Conservation (phyloP, 2,329 filamentous ascomycete genomes). For the Fusarium fracticaudum region DNA sequence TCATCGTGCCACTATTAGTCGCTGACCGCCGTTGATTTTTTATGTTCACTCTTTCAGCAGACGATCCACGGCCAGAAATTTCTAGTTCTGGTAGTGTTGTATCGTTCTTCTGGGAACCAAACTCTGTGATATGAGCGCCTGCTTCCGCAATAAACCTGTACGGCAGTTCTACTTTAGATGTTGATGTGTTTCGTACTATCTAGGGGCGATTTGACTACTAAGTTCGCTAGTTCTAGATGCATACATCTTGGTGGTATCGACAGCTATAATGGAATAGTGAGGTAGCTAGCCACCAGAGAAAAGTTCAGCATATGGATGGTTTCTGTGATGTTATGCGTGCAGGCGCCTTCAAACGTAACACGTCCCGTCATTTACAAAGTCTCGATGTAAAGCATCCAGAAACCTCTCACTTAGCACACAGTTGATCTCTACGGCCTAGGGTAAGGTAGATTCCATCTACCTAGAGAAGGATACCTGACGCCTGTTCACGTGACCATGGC, state of each 20-base stretch:
- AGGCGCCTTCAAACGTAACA: not conserved
- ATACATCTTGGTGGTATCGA: not conserved
- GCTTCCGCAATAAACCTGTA: not conserved
- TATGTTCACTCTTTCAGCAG: not conserved
- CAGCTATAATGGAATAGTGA: not conserved
- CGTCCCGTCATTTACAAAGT: not conserved
- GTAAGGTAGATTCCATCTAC: not conserved
- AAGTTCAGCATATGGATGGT: not conserved
- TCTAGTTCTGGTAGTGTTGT: not conserved
- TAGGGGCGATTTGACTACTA: not conserved
- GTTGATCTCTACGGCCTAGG: not conserved
- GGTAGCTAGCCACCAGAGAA: not conserved
- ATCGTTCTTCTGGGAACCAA: not conserved
- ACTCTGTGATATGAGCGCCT: not conserved
- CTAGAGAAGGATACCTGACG: not conserved
- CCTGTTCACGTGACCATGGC: slow-evolving; percentile 44
- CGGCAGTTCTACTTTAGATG: not conserved
- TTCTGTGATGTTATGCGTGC: not conserved
- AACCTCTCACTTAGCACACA: not conserved
- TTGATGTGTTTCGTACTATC: not conserved
- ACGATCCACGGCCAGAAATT: not conserved
- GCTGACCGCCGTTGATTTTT: not conserved
- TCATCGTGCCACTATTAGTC: not conserved
- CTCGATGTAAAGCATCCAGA: not conserved
- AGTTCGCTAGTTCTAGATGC: not conserved